phyloP scores from a whole-genome alignment of 2,329 filamentous ascomycete species.

The Nothophoma quercina region DNA sequence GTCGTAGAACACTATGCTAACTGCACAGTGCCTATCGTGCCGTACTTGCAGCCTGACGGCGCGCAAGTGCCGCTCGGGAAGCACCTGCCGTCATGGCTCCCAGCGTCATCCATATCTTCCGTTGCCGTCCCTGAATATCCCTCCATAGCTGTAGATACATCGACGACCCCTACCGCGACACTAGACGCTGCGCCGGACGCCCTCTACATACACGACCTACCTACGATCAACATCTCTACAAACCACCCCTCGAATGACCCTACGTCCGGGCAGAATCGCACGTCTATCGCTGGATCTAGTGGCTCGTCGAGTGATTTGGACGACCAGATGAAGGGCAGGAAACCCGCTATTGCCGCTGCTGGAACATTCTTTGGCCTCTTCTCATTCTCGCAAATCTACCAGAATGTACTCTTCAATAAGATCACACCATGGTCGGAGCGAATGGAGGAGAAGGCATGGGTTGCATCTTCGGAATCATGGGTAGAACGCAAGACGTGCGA shows the following conservation, averaged over 20 bases:
- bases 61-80: slow-evolving; percentile 45
- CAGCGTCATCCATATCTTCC: slow-evolving; percentile 31
- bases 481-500: slow-evolving; percentile 65
- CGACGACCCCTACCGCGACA: slow-evolving; percentile 19
- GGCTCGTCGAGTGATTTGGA: slow-evolving; percentile 26
- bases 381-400: slow-evolving; percentile 47
- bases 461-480: slow-evolving; percentile 50
- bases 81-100: slow-evolving; percentile 35
- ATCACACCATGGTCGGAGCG: slow-evolving; percentile 43
- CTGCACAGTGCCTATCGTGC: slow-evolving; percentile 46
- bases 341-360: slow-evolving; percentile 43
- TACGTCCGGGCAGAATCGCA: slow-evolving; percentile 22
- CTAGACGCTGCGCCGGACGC: slow-evolving; percentile 41
- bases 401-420: slow-evolving; percentile 42
- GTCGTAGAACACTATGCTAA: slow-evolving; percentile 35
- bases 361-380: slow-evolving; percentile 49
- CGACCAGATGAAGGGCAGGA: slow-evolving; percentile 47
- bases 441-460: slow-evolving; percentile 45
- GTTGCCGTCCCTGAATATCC: slow-evolving; percentile 35
- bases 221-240: slow-evolving; percentile 42
- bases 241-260: slow-evolving; percentile 35
- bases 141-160: slow-evolving; percentile 30
- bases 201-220: slow-evolving; percentile 21
- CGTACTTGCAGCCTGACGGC: slow-evolving; percentile 45
- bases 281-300: slow-evolving; percentile 25